Evolutionary conservation across 768 basidiomycete genomes (phyloP).

Genomic region (Cyathus striatus): DNA sequence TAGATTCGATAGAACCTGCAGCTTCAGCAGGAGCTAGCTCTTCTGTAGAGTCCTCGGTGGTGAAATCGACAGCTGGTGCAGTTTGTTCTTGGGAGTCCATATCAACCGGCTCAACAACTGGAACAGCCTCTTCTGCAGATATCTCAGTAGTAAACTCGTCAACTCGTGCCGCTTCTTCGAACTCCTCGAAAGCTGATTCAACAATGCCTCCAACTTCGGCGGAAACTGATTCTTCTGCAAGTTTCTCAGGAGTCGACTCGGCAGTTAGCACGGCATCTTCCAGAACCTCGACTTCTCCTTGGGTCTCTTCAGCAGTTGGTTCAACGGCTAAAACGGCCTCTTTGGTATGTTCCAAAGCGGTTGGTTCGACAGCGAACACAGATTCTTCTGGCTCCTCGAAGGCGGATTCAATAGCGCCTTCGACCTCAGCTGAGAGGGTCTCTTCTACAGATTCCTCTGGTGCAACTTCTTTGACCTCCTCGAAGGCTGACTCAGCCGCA

Average conservation of each 20-base stretch:
- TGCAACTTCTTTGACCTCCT: neutral
- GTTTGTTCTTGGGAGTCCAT: no score
- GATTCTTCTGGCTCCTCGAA: neutral
- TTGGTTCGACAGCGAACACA: neutral
- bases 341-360: neutral
- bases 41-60: neutral
- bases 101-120: neutral
- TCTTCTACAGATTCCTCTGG: neutral
- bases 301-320: neutral
- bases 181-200: neutral
- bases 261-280: neutral
- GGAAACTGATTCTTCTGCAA: neutral
- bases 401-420: neutral
- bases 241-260: neutral
- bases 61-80: neutral
- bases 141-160: neutral
- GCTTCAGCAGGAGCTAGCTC: neutral
- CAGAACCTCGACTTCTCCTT: no score
- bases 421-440: neutral
- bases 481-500: no score
- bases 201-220: neutral
- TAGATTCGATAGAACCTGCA: neutral
- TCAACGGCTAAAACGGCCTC: neutral
- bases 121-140: neutral
- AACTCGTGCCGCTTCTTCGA: neutral